Evolutionary conservation across 306 rosid species (phyloP).

Genomic region (cucumber (Cucumis sativus)): DNA sequence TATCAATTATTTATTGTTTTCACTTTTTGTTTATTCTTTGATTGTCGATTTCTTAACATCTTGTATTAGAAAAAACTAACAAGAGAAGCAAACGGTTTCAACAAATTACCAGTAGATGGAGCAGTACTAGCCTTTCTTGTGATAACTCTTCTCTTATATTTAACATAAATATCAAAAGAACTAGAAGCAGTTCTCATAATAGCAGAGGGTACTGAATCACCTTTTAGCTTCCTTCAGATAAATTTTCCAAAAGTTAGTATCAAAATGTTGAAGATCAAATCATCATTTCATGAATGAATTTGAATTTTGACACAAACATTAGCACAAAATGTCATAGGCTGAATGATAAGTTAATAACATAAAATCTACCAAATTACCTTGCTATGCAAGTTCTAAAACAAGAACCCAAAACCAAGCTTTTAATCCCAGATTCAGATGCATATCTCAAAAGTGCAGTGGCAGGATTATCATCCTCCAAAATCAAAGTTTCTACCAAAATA

Average conservation of each 20-base stretch:
- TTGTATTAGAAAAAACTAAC: background rate
- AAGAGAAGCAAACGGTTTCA: constrained; percentile 15
- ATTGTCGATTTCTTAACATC: too few relatives aligned
- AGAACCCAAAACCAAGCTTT: constrained; percentile 57
- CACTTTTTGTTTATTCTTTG: too few relatives aligned
- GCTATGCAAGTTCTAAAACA: constrained; percentile 45
- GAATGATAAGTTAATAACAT: too few relatives aligned
- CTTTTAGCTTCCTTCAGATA: constrained; percentile 57
- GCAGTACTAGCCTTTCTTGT: constrained; percentile 39
- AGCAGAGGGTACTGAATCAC: constrained; percentile 54
- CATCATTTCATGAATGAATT: background rate
- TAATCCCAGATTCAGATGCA: constrained; percentile 42
- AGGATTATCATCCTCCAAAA: constrained; percentile 67
- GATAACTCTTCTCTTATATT: constrained; percentile 40
- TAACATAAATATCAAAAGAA: constrained; percentile 46
- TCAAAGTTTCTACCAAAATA: constrained; percentile 56
- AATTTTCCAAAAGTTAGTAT: constrained; percentile 4
- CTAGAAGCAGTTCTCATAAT: constrained; percentile 41
- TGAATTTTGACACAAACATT: background rate
- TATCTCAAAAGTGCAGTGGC: constrained; percentile 61
- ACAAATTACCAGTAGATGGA: constrained; percentile 36
- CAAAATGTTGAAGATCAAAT: background rate
- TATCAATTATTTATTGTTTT: too few relatives aligned
- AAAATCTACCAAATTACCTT: constrained; percentile 24
- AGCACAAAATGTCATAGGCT: background rate